These are phyloP conservation scores for Penicillium odoratum DNA, from an alignment of 495 filamentous ascomycete genomes.

Conservation along the genomic window DNA sequence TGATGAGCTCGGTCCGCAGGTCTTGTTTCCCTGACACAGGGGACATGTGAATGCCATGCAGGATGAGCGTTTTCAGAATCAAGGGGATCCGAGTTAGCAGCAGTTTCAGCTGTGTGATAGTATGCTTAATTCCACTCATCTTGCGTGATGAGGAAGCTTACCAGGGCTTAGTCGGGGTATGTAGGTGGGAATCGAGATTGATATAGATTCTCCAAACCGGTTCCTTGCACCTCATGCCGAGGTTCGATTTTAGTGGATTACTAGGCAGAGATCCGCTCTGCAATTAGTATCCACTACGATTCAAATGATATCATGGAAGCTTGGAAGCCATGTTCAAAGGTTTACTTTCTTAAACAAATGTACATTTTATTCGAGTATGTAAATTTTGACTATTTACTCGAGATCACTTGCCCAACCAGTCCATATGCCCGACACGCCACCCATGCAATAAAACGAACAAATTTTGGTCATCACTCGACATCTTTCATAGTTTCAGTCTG, in stretches of 20 bases:
- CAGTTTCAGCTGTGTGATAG: slow-evolving; percentile 39
- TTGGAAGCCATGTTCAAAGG: neutral
- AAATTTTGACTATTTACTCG: too few species aligned
- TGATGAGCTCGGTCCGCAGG: slow-evolving; percentile 70
- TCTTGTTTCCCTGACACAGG: slow-evolving; percentile 73
- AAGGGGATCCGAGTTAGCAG: slow-evolving; percentile 62
- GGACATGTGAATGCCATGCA: slow-evolving; percentile 66
- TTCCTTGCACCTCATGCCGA: slow-evolving; percentile 24
- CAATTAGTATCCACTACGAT: neutral
- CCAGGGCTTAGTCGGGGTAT: neutral
- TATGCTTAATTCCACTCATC: slow-evolving; percentile 39
- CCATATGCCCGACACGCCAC: neutral
- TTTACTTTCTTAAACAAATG: neutral
- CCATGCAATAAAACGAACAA: neutral
- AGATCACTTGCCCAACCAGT: too few species aligned
- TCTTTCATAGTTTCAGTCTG: neutral
- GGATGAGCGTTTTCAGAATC: slow-evolving; percentile 63
- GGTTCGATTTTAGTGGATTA: slow-evolving; percentile 10
- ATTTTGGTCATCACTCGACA: neutral
- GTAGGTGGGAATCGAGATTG: slow-evolving; percentile 1
- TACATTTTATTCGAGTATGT: neutral
- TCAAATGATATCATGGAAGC: neutral
- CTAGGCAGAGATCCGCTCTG: neutral
- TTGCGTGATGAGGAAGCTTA: slow-evolving; percentile 1
- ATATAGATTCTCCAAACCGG: slow-evolving; percentile 20